Percentiles rank a stretch among this genome's conserved stretches.
Evolutionary conservation across 441 rosid species (phyloP).

Genomic region (Erodium trifolium): DNA sequence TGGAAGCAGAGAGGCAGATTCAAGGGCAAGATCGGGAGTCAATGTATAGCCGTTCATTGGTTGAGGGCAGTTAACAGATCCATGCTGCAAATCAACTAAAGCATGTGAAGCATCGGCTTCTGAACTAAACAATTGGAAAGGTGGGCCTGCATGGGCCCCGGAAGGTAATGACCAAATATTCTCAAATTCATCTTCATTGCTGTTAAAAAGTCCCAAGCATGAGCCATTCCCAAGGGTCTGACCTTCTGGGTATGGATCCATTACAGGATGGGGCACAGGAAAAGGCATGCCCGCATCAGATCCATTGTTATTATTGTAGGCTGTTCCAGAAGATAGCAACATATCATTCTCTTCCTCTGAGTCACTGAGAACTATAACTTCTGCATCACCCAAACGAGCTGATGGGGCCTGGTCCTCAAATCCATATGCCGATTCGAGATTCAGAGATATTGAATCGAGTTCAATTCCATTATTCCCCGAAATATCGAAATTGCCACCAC

Average conservation of each 20-base stretch:
- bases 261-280: slow-evolving; percentile 48
- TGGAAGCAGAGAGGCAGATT: slow-evolving; percentile 37
- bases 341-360: slow-evolving; percentile 83
- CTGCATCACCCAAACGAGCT: slow-evolving; percentile 50
- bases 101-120: slow-evolving; percentile 51
- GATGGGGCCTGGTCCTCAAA: slow-evolving; percentile 42
- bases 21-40: slow-evolving; percentile 52
- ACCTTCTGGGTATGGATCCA: slow-evolving; percentile 55
- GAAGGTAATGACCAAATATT: slow-evolving; percentile 61
- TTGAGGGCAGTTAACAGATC: slow-evolving; percentile 46
- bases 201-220: slow-evolving; percentile 51
- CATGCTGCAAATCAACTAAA: slow-evolving; percentile 50
- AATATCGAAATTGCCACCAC: slow-evolving; percentile 57
- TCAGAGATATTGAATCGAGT: slow-evolving; percentile 65
- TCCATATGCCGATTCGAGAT: slow-evolving; percentile 50
- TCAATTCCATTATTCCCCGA: slow-evolving; percentile 50
- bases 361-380: slow-evolving; percentile 82
- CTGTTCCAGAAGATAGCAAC: slow-evolving; percentile 41
- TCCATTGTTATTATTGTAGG: slow-evolving; percentile 37
- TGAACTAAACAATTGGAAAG: slow-evolving; percentile 69
- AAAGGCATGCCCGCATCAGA: slow-evolving; percentile 46
- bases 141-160: slow-evolving; percentile 56
- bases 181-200: slow-evolving; percentile 61
- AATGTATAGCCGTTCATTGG: slow-evolving; percentile 55
- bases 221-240: slow-evolving; percentile 49